phyloP scores from a whole-genome alignment of 139 green algal species.

The Edaphochlamys debaryana region DNA sequence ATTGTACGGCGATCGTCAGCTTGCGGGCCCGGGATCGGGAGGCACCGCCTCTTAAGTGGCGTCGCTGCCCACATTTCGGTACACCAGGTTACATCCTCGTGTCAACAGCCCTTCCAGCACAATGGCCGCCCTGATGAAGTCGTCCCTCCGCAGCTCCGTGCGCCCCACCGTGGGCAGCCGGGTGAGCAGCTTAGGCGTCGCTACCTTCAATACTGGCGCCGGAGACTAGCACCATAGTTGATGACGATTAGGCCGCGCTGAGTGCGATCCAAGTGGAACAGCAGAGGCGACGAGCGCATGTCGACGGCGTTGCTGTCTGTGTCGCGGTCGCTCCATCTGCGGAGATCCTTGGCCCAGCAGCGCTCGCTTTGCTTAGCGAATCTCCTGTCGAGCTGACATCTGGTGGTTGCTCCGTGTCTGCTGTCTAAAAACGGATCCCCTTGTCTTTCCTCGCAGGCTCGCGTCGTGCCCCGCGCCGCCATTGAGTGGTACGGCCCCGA shows the following conservation, averaged over 20 bases:
- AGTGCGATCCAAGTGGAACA: neutral
- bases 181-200: neutral
- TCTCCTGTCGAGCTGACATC: neutral
- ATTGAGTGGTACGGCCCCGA: constrained; percentile 81
- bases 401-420: neutral
- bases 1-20: too few relatives aligned
- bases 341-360: too few relatives aligned
- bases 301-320: neutral
- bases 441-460: constrained; percentile 48
- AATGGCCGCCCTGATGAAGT: constrained; percentile 33
- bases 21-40: too few relatives aligned
- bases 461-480: constrained; percentile 70
- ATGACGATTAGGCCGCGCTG: too few relatives aligned
- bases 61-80: neutral
- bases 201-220: neutral
- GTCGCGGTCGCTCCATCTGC: neutral
- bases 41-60: neutral
- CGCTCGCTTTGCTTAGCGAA: neutral
- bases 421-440: neutral
- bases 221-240: too few relatives aligned
- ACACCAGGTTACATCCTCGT: neutral
- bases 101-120: neutral
- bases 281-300: neutral
- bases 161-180: constrained; percentile 35
- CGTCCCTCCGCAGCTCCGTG: constrained; percentile 32